phyloP scores from a whole-genome alignment of 2,329 filamentous ascomycete species.

The Penicillium concentricum region DNA sequence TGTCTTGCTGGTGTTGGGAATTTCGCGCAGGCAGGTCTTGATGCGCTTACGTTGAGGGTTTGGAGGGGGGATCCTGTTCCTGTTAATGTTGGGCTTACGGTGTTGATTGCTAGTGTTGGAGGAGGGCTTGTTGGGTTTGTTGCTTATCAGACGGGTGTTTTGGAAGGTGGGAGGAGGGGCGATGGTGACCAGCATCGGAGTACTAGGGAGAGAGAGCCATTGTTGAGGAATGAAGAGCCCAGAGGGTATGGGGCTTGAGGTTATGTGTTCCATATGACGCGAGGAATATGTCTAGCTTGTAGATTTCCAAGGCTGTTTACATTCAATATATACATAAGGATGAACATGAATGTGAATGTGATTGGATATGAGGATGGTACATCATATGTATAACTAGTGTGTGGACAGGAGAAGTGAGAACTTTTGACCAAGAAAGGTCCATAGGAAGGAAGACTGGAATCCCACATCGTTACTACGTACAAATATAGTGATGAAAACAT shows the following conservation, averaged over 20 bases:
- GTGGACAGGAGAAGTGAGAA: neutral
- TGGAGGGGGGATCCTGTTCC: constrained; percentile 74
- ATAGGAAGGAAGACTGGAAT: neutral
- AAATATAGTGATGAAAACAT: neutral
- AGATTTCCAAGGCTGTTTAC: neutral
- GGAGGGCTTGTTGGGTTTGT: constrained; percentile 67
- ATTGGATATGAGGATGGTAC: neutral
- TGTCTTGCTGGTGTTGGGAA: constrained; percentile 81
- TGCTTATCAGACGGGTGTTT: constrained; percentile 44
- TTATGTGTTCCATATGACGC: neutral
- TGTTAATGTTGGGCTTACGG: constrained; percentile 69
- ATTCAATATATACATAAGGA: neutral
- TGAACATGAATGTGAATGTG: too few species aligned
- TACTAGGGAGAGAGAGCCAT: constrained; percentile 1
- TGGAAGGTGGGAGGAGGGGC: constrained; percentile 10
- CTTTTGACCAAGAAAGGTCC: neutral
- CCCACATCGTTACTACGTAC: neutral
- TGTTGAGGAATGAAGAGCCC: neutral
- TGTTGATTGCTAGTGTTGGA: constrained; percentile 63
- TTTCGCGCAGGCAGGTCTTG: constrained; percentile 77
- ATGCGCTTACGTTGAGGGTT: constrained; percentile 70
- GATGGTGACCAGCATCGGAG: neutral
- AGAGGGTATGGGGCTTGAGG: neutral
- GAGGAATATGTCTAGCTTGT: neutral
- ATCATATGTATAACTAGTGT: neutral